phyloP scores from a whole-genome alignment of 2,329 filamentous ascomycete genomes.

The Mycogone perniciosa region DNA sequence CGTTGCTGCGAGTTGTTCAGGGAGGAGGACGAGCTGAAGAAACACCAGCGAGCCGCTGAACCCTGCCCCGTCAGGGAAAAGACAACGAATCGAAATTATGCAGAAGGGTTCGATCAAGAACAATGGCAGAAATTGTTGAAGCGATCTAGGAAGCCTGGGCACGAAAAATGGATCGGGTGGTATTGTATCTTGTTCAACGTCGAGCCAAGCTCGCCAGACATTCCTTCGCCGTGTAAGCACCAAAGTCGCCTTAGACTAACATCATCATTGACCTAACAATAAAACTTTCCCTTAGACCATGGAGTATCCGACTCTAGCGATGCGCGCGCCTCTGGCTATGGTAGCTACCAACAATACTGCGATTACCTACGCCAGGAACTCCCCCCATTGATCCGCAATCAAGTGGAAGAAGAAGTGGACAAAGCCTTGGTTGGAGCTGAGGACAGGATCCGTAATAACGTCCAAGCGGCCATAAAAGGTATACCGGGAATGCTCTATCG shows the following conservation, averaged over 20 bases:
- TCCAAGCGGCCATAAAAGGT: not conserved
- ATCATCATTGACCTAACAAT: constrained; percentile 11
- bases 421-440: not conserved
- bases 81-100: constrained; percentile 15
- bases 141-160: not conserved
- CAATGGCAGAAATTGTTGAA: constrained; percentile 18
- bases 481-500: not conserved
- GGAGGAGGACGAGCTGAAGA: constrained; percentile 16
- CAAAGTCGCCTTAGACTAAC: not conserved
- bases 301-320: not conserved
- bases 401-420: not conserved
- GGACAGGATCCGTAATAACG: not conserved
- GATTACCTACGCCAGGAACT: not conserved
- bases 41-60: constrained; percentile 16
- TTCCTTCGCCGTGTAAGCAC: not conserved
- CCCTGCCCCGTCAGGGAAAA: constrained; percentile 13
- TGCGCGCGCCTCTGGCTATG: not conserved
- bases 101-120: constrained; percentile 19
- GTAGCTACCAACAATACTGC: not conserved
- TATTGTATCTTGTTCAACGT: not conserved
- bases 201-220: not conserved
- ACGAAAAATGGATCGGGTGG: not conserved
- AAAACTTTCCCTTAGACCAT: not conserved
- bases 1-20: constrained; percentile 17
- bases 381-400: not conserved